Percentiles rank a stretch among this genome's conserved stretches.
Evolutionary conservation across 2,329 filamentous ascomycete genomes (phyloP).

Genomic region (Cryphonectria carpinicola): DNA sequence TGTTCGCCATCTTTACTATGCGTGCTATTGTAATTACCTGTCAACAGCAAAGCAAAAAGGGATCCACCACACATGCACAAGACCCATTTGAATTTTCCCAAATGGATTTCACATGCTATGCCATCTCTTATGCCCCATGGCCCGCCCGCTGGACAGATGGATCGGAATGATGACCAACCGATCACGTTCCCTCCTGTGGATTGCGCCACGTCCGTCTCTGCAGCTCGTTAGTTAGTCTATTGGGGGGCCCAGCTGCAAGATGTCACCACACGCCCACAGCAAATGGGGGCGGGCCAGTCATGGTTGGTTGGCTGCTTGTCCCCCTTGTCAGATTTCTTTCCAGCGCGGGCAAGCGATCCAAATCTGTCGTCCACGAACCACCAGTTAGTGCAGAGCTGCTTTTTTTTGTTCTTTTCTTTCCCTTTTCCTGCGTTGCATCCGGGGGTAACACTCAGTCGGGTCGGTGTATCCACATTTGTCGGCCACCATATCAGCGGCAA

Average conservation of each 20-base stretch:
- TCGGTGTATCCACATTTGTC: conserved; percentile 1
- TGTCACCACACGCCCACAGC: neutral
- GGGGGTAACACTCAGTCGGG: conserved; percentile 14
- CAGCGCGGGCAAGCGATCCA: conserved; percentile 1
- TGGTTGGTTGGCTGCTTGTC: conserved; percentile 10
- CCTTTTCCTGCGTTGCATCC: neutral
- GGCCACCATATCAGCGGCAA: neutral
- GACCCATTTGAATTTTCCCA: neutral
- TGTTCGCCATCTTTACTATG: no score
- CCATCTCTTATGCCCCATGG: neutral
- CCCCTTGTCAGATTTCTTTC: neutral
- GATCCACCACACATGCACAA: neutral
- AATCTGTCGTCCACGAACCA: conserved; percentile 12
- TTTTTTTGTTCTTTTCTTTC: neutral
- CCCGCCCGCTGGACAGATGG: neutral
- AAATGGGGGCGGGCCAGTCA: conserved; percentile 8
- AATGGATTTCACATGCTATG: neutral
- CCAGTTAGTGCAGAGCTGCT: neutral
- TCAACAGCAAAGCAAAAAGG: neutral
- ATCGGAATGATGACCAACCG: conserved; percentile 1
- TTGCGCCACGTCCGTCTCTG: conserved; percentile 6
- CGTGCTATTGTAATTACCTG: no score
- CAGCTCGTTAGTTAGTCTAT: conserved; percentile 8
- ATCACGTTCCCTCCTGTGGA: neutral
- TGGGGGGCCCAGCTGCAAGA: conserved; percentile 15